These are phyloP conservation scores for Teunomyces aglyptinius DNA, from an alignment of 805 yeast genomes.

Conservation along the genomic window DNA sequence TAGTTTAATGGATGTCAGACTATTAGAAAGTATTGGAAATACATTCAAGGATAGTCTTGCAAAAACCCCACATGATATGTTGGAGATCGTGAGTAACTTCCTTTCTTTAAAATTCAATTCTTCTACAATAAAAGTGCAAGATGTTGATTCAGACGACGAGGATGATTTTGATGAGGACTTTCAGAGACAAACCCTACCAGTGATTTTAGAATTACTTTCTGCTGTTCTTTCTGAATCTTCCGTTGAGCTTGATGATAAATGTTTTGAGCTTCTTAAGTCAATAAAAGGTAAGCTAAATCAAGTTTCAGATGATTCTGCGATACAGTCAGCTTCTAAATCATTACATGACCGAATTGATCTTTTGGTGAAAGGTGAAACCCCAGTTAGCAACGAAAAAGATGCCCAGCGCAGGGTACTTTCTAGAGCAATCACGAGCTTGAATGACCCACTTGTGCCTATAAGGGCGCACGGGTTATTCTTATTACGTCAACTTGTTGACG, in stretches of 20 bases:
- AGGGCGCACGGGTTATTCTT: conserved; percentile 80
- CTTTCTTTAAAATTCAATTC: conserved; percentile 23
- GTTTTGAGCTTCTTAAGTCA: conserved; percentile 23
- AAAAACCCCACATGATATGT: conserved; percentile 54
- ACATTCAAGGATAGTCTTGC: conserved; percentile 57
- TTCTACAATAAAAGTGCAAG: conserved; percentile 5
- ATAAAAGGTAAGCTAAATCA: conserved; percentile 19
- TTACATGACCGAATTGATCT: conserved; percentile 28
- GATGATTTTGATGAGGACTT: conserved; percentile 22
- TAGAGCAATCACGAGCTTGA: conserved; percentile 63
- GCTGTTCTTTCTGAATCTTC: conserved; percentile 34
- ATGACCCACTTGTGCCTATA: conserved; percentile 79
- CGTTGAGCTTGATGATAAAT: conserved; percentile 25
- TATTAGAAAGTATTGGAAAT: conserved; percentile 61
- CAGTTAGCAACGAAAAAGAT: conserved; percentile 20
- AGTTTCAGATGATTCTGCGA: background rate
- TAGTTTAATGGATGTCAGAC: conserved; percentile 56
- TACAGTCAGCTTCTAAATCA: conserved; percentile 20
- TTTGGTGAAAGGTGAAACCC: conserved; percentile 26
- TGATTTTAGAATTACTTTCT: conserved; percentile 35
- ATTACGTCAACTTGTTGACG: conserved; percentile 53
- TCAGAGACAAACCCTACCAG: conserved; percentile 21
- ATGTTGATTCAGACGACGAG: conserved; percentile 29
- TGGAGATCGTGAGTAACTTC: conserved; percentile 38
- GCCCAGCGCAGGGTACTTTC: conserved; percentile 43